Conservation (phyloP, 208 protist species). For the Leishmania martiniquensis region DNA sequence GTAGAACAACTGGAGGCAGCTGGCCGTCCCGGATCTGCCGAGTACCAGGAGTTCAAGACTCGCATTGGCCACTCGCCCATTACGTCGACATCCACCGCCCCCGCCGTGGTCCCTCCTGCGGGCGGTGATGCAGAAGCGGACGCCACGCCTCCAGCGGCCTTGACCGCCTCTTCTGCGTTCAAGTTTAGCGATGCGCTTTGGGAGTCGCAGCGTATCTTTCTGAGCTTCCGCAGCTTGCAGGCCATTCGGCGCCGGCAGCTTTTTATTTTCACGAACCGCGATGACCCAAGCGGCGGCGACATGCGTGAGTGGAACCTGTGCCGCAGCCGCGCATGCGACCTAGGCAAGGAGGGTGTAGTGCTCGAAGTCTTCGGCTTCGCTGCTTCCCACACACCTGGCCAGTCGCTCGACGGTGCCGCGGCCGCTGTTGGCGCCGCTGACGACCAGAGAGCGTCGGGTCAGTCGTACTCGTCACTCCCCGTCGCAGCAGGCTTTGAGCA, state of each 20-base stretch:
- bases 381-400: background rate
- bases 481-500: background rate
- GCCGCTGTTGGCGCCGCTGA: background rate
- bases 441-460: background rate
- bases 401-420: background rate
- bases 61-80: slow-evolving; percentile 12
- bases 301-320: slow-evolving; percentile 43
- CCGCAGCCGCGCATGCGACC: slow-evolving; percentile 37
- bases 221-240: slow-evolving; percentile 17
- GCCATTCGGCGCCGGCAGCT: slow-evolving; percentile 57
- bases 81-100: slow-evolving; percentile 7
- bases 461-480: background rate
- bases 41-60: slow-evolving; percentile 40
- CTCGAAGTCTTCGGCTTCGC: slow-evolving; percentile 76
- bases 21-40: slow-evolving; percentile 31
- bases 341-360: slow-evolving; percentile 52
- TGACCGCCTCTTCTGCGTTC: background rate
- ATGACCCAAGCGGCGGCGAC: slow-evolving; percentile 58
- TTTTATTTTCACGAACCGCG: slow-evolving; percentile 89
- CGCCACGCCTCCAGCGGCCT: slow-evolving; percentile 1
- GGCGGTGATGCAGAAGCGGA: background rate
- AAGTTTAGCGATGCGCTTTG: slow-evolving; percentile 68
- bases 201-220: slow-evolving; percentile 74
- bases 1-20: slow-evolving; percentile 61
- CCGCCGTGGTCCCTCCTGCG: slow-evolving; percentile 4